Evolutionary conservation across 2,329 filamentous ascomycete genomes (phyloP), one percentile per base, ranked within the genome.

Genomic region (Escovopsis weberi): DNA sequence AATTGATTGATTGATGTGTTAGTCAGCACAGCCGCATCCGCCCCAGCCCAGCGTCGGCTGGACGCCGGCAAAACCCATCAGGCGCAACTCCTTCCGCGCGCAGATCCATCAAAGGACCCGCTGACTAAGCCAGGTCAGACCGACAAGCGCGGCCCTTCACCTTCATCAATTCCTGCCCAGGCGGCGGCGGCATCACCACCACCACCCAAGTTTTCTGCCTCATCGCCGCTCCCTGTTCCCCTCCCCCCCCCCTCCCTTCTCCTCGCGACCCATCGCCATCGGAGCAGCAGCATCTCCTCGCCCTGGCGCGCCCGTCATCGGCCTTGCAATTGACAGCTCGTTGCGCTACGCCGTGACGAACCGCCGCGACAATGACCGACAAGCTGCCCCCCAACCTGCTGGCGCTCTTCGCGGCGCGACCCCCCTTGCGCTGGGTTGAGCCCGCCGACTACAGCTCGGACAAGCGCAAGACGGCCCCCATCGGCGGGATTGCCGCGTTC

Each of bases 361-460:
- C 28, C 28, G 28, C 28, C 28, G 10, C 28, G 6, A 30, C 10
- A 6, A 98, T 96, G 91, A 96, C 91, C 40, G 89, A 95, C 72
- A 91, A 93, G 66, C 82, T 98, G 18, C 89, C 91, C 45, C 85
- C 84, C 43, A 89, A 94, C 60, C 75, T 96, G 46, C 74, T 96
- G 55, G 84, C 85, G 64, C 85, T 96, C 52, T 98, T 98, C 68
- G 85, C 89, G 65, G 85, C 91, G 59, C 85, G 91, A 46, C 91
- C 91, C 53, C 83, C 89, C 46, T 69, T 96, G 59, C 83, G 87
- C 63, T 96, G 85, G 74, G 78, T 94, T 47, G 82, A 83, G 47
- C 85, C 87, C 6, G 71, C 74, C 53, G 89, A 96, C 64, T 72
- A 84, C 60, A 77, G 88, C 48, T 82, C 88, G 10, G 85, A 91